These are phyloP conservation scores for Lagenidium sp. DNA, from an alignment of 352 stramenopile genomes.

Conservation along the genomic window DNA sequence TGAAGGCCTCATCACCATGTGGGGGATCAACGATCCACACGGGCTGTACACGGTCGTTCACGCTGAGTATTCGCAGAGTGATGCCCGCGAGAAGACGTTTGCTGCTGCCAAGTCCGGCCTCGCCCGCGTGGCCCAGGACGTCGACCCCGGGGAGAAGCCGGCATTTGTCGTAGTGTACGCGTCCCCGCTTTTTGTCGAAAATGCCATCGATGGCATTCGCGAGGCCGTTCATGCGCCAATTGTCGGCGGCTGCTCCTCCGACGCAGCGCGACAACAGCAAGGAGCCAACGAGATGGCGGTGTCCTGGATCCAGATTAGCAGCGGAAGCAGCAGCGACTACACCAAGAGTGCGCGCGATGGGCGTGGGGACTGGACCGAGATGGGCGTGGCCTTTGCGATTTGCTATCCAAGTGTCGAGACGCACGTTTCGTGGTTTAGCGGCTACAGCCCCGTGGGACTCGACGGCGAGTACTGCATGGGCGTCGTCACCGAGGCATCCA, in stretches of 20 bases:
- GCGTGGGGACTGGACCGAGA: slow-evolving; percentile 71
- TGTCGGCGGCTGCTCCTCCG: slow-evolving; percentile 76
- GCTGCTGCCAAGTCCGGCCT: slow-evolving; percentile 61
- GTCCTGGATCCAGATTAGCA: slow-evolving; percentile 85
- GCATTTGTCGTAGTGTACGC: slow-evolving; percentile 78
- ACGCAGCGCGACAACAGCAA: slow-evolving; percentile 62
- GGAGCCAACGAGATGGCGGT: slow-evolving; percentile 45
- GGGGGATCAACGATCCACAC: slow-evolving; percentile 78
- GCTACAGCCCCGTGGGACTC: slow-evolving; percentile 67
- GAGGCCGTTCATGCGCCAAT: slow-evolving; percentile 74
- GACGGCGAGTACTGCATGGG: slow-evolving; percentile 81
- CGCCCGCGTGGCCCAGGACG: slow-evolving; percentile 32
- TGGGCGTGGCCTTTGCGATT: slow-evolving; percentile 72
- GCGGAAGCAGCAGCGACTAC: slow-evolving; percentile 70
- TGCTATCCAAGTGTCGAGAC: slow-evolving; percentile 84
- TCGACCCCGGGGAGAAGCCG: slow-evolving; percentile 61
- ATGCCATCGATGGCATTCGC: slow-evolving; percentile 75
- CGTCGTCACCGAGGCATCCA: slow-evolving; percentile 76
- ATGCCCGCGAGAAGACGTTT: slow-evolving; percentile 71
- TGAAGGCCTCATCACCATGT: slow-evolving; percentile 74
- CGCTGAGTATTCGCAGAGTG: slow-evolving; percentile 70
- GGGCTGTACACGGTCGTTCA: slow-evolving; percentile 79
- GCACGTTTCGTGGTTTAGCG: slow-evolving; percentile 82
- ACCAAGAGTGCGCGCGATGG: slow-evolving; percentile 67
- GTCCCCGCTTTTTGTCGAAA: slow-evolving; percentile 72